Conservation (phyloP, 2,329 filamentous ascomycete species). For the Raffaelea deltoideospora region DNA sequence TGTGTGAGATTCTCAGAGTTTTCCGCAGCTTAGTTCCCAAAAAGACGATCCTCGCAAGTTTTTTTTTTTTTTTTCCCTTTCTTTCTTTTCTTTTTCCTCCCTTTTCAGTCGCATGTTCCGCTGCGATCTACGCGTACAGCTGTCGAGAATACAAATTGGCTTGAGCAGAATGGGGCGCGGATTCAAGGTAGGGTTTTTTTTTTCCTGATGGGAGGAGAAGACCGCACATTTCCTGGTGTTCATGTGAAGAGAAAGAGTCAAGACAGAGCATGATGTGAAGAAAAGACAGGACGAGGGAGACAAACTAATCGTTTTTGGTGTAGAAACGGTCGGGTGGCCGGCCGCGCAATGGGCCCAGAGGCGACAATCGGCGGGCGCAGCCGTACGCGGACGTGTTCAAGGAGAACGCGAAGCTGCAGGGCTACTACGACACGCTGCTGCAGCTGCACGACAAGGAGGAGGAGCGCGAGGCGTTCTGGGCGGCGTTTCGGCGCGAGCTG, state of each 20-base stretch:
- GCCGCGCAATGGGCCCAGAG: not conserved
- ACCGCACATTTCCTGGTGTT: too few species aligned
- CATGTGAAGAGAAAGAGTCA: too few species aligned
- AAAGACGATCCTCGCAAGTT: not conserved
- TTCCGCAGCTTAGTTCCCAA: too few species aligned
- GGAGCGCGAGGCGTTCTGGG: constrained; percentile 75
- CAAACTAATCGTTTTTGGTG: too few species aligned
- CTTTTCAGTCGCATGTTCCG: too few species aligned
- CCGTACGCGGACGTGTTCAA: constrained; percentile 50
- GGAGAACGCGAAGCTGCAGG: constrained; percentile 71
- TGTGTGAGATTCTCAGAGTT: too few species aligned
- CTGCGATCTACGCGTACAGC: too few species aligned
- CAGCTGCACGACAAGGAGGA: constrained; percentile 50
- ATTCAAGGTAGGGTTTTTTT: too few species aligned
- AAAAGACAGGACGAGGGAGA: not conserved
- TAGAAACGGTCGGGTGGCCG: too few species aligned
- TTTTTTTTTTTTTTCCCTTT: not conserved
- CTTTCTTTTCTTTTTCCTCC: not conserved
- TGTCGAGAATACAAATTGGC: too few species aligned
- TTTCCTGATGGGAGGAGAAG: too few species aligned
- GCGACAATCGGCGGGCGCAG: not conserved
- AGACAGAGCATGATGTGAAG: not conserved
- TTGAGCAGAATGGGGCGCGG: too few species aligned
- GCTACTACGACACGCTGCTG: constrained; percentile 68
- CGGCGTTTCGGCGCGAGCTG: constrained; percentile 63